Conservation (phyloP, 2,329 filamentous ascomycete species). For the Fusarium scirpi region DNA sequence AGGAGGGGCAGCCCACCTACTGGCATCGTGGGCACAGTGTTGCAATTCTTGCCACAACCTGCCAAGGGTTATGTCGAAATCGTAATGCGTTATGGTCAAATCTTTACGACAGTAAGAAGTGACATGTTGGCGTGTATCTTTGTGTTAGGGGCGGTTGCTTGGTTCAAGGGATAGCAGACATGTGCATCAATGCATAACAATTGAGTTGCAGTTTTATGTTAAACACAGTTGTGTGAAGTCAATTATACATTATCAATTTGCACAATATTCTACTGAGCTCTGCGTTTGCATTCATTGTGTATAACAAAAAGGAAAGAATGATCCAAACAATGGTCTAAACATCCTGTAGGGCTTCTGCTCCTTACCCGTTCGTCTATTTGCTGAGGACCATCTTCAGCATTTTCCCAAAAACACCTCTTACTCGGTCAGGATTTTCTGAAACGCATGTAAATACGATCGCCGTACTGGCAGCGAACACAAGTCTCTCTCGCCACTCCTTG, state of each 20-base stretch:
- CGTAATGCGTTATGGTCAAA: conserved; percentile 74
- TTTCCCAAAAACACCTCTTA: conserved; percentile 76
- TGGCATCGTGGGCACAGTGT: conserved; percentile 73
- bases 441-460: conserved; percentile 78
- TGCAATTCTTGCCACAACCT: conserved; percentile 74
- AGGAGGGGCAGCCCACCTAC: conserved; percentile 67
- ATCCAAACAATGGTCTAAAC: background rate
- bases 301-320: background rate
- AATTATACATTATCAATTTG: conserved; percentile 30
- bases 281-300: background rate
- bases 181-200: conserved; percentile 9
- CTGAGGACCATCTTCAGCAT: conserved; percentile 66
- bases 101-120: conserved; percentile 76
- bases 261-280: background rate
- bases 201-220: conserved; percentile 7
- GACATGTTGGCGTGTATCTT: conserved; percentile 84
- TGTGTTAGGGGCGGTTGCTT: conserved; percentile 72
- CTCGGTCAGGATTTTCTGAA: conserved; percentile 70
- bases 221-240: background rate
- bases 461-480: conserved; percentile 74
- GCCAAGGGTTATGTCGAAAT: conserved; percentile 72
- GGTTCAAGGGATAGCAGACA: conserved; percentile 51
- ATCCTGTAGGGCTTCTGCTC: background rate
- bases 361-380: conserved; percentile 39
- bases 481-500: conserved; percentile 75